phyloP scores from a whole-genome alignment of 164 flowering plant genomes.

The Stephania yunnanensis region DNA sequence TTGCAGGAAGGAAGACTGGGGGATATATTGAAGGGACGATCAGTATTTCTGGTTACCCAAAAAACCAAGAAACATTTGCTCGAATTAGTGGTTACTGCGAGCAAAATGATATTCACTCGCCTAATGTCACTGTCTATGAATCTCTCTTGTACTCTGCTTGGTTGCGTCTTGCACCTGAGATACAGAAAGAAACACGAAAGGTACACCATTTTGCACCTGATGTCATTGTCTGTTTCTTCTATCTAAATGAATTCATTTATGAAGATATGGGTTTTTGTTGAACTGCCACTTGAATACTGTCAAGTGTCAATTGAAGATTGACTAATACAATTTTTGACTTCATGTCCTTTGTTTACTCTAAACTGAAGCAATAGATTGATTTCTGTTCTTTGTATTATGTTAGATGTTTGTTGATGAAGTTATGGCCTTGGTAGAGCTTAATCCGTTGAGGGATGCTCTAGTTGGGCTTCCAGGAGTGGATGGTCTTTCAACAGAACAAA shows the following conservation, averaged over 20 bases:
- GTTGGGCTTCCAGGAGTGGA: slow-evolving; percentile 69
- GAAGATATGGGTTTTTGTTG: background rate
- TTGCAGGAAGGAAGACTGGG: slow-evolving; percentile 63
- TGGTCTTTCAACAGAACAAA: slow-evolving; percentile 68
- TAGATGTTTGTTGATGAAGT: slow-evolving; percentile 64
- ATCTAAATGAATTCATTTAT: background rate
- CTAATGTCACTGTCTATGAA: slow-evolving; percentile 57
- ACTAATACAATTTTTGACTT: background rate
- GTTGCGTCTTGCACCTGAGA: slow-evolving; percentile 58
- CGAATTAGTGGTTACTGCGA: slow-evolving; percentile 71
- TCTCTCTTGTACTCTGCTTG: slow-evolving; percentile 60
- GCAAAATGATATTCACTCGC: slow-evolving; percentile 65
- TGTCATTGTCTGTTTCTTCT: background rate
- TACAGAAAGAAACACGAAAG: slow-evolving; percentile 35
- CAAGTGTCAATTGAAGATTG: background rate
- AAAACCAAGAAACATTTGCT: slow-evolving; percentile 54
- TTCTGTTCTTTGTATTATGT: background rate
- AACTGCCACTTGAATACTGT: background rate
- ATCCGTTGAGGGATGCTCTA: slow-evolving; percentile 35
- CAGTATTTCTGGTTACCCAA: slow-evolving; percentile 52
- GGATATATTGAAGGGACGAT: slow-evolving; percentile 56
- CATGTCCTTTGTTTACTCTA: background rate
- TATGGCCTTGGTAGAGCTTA: slow-evolving; percentile 61
- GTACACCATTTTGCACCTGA: slow-evolving; percentile 13
- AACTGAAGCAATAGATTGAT: background rate